Conservation (phyloP, 2,329 filamentous ascomycete genomes). For the Ophiognomonia clavigignenti-juglandacearum region DNA sequence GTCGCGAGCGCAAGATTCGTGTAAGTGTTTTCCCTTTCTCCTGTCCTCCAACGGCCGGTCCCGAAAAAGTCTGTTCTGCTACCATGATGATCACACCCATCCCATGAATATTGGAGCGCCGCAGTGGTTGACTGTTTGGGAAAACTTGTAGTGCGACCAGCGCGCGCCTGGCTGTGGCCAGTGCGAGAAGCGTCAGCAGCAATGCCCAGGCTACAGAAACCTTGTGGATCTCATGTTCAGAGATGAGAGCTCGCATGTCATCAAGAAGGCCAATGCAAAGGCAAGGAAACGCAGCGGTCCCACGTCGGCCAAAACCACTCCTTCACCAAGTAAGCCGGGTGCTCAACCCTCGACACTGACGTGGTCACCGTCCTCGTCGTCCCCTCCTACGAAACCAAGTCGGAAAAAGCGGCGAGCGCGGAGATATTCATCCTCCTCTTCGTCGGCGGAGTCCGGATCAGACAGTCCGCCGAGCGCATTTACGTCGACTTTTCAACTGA, state of each 20-base stretch:
- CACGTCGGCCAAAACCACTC: neutral
- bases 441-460: neutral
- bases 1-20: conserved; percentile 51
- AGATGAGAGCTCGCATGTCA: conserved; percentile 51
- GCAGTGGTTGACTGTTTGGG: conserved; percentile 4
- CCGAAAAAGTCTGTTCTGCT: no score
- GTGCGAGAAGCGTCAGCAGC: conserved; percentile 45
- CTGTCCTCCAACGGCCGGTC: no score
- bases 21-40: no score
- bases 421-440: neutral
- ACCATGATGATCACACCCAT: conserved; percentile 1
- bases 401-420: neutral
- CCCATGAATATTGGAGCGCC: neutral
- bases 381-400: neutral
- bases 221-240: conserved; percentile 54
- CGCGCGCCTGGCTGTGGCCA: conserved; percentile 47
- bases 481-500: neutral
- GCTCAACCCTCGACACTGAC: conserved; percentile 17
- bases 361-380: conserved; percentile 6
- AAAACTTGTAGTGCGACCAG: conserved; percentile 50
- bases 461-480: neutral
- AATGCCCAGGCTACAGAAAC: conserved; percentile 52
- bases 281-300: conserved; percentile 23
- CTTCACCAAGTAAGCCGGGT: conserved; percentile 1
- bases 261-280: conserved; percentile 43